Conservation (phyloP, 2,329 filamentous ascomycete species). For the Graphiopsis chlorocephala region DNA sequence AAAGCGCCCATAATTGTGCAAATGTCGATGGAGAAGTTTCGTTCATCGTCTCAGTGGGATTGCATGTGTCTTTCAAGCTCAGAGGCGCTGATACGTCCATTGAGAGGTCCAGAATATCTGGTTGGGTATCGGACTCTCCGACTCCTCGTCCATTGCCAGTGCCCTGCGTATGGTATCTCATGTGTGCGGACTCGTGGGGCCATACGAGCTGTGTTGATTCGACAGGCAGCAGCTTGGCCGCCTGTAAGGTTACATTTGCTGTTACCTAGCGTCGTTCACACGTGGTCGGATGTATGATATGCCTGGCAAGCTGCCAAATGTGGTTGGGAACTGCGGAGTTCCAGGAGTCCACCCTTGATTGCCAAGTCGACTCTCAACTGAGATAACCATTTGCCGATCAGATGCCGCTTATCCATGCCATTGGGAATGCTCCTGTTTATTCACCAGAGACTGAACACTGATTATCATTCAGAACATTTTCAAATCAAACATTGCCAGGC, state of each 20-base stretch:
- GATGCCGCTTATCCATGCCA: background rate
- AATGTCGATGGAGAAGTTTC: background rate
- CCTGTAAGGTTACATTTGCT: background rate
- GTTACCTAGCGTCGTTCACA: background rate
- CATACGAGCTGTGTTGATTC: background rate
- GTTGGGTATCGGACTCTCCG: background rate
- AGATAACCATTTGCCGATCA: background rate
- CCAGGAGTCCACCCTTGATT: background rate
- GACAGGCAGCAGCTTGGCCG: background rate
- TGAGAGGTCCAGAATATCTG: background rate
- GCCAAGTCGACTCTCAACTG: background rate
- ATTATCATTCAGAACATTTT: background rate
- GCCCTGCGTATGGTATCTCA: background rate
- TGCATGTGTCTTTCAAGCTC: background rate
- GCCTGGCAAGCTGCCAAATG: background rate
- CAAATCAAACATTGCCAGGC: background rate
- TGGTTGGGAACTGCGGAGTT: background rate
- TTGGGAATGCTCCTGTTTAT: background rate
- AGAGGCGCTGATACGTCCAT: background rate
- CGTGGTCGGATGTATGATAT: background rate
- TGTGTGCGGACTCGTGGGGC: background rate
- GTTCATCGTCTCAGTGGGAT: background rate
- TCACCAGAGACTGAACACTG: background rate
- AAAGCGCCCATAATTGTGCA: background rate
- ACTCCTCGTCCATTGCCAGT: background rate